phyloP scores from a whole-genome alignment of 306 rosid species.

The Rubus idaeus region DNA sequence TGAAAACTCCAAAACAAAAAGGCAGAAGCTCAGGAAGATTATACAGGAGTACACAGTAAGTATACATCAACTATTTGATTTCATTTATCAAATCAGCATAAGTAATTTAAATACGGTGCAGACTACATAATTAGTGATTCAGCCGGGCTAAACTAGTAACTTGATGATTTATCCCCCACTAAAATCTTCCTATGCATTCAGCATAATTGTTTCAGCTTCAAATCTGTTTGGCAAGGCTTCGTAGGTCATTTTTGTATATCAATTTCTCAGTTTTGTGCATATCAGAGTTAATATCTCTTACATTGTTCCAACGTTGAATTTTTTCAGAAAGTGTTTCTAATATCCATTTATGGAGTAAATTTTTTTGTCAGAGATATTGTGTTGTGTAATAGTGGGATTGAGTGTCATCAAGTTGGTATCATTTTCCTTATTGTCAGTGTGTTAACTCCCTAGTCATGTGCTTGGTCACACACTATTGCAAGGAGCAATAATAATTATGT shows the following conservation, averaged over 20 bases:
- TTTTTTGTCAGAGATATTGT: neutral
- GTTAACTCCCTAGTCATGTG: neutral
- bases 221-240: neutral
- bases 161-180: neutral
- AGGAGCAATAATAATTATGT: neutral
- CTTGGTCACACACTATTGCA: conserved; percentile 1
- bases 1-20: conserved; percentile 56
- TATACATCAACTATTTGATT: conserved; percentile 7
- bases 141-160: neutral
- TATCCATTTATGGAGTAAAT: neutral
- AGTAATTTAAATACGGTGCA: neutral
- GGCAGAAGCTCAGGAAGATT: conserved; percentile 80
- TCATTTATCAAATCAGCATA: neutral
- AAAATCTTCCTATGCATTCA: neutral
- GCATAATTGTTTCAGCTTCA: neutral
- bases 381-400: neutral
- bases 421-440: neutral
- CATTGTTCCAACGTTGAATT: neutral
- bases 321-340: neutral
- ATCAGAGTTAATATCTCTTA: neutral
- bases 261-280: neutral
- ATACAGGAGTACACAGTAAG: conserved; percentile 80
- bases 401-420: neutral
- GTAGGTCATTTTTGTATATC: neutral
- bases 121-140: neutral